Evolutionary conservation across 2,329 filamentous ascomycete species (phyloP), one percentile per base, ranked within the genome.

Genomic region (Cladosporium sp.): DNA sequence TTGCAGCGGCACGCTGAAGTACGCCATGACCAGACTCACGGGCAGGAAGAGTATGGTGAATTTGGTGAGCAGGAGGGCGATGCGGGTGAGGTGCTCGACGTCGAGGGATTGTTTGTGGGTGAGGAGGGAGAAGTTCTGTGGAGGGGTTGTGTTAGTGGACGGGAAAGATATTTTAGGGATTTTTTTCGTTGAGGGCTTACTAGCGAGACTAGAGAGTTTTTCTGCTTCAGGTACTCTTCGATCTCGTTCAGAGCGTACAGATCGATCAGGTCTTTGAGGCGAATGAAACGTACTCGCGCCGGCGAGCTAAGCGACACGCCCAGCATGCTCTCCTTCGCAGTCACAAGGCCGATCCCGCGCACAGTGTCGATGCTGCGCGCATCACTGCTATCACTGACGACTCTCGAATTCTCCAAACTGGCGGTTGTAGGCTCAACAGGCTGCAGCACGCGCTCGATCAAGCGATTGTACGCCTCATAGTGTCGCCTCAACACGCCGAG

Each of bases 41-140:
- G 90, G 90, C 64, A 92, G 82, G 78, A 93, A 93, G 61, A 92
- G 81, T 49, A 92, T 90, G 14, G 88, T 91, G 6, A 90, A 86
- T 74, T 93, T 92, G 56, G 89, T 89, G 12, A 93, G 81, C 5
- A 93, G 79, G 5, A 91, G 86, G 3, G 90, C 91, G 68, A 89
- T 88, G 65, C 89, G 82, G 0, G 89, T 92, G 23, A 93, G 82
- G 23, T 88, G 84, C 66, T 91, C 89, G 12, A 91, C 90, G 4
- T 87, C 86, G 69, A 88, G 85, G 0, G 89, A 91, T 75, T 92
- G 89, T 74, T 90, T 91, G 72, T 92, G 87, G 21, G 89, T 87
- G 66, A 90, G 91, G 69, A 93, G 83, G 75, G 90, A 91, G 82
- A 92, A 92, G 75, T 92, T 92, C 88, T 91, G 66, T 29, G 44